Base-by-base conservation (phyloP, 140 eudicot genomes). In the Stevia rebaudiana region DNA sequence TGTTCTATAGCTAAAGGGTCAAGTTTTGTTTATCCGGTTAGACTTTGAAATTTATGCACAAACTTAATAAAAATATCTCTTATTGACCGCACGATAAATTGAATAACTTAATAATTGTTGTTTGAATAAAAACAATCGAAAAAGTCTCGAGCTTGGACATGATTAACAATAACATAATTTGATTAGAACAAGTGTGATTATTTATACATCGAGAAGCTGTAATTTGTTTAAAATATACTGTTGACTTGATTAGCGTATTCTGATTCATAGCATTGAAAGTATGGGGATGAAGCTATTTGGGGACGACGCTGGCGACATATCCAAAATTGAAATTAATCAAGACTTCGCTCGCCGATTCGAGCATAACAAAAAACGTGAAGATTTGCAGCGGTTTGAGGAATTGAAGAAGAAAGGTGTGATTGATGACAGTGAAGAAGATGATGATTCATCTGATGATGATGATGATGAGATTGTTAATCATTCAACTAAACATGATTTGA, bases 351-450 rank as follows among this genome's bases (percentile, higher is more conserved):
- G 82, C n/a, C 78, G 88, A 2, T 80, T 52, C 40, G 90, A 87
- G 75, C 86, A 90, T 68, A 90, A 90, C 67, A 87, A 90, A 72
- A 87, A 82, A 61, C 87, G 97, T 8, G 95, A 90, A 63, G 95
- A 90, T 12, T 62, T 90, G 80, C 94, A 86, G 33, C 74, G 82
- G 21, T 70, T 73, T 18, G 84, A 84, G 36, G 95, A 82, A 71
- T 82, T 84, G 3, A 80, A 84, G 72, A 90, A 82, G 82, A 78
- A 80, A 63, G 97, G 95, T 6, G 43, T 83, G 3, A 55, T 80
- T 5, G 78, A 67, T 19, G 83, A 78, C 8, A 75, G 75, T 10
- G 84, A 68, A 0, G 82, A 74, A 11, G 77, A 78, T 0, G 83
- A 75, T 0, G 86, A 81, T 0, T 76, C 84, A 16, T 74, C 80